Conservation (phyloP, 1,284 basidiomycete genomes). For the Caloboletus inedulis region DNA sequence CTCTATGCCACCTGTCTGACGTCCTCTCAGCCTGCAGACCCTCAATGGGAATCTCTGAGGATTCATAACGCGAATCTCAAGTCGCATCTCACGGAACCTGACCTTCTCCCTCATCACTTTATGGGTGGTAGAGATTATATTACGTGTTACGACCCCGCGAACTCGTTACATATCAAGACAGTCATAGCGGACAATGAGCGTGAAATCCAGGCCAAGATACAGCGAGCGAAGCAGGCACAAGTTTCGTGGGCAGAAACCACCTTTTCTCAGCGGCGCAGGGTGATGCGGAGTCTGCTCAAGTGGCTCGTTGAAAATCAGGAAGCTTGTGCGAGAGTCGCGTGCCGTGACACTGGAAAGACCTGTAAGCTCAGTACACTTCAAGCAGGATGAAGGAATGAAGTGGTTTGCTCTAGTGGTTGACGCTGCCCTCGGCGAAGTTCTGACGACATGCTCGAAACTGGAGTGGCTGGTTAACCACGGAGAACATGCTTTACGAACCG, state of each 20-base stretch:
- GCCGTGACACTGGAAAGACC: slow-evolving; percentile 95
- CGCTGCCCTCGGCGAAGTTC: slow-evolving; percentile 84
- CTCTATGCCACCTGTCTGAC: slow-evolving; percentile 11
- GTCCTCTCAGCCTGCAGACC: slow-evolving; percentile 46
- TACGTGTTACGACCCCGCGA: slow-evolving; percentile 90
- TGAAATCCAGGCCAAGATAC: slow-evolving; percentile 72
- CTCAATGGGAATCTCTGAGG: slow-evolving; percentile 52
- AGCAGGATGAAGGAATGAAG: background rate
- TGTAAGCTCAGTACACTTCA: slow-evolving; percentile 47
- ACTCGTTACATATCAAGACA: slow-evolving; percentile 73
- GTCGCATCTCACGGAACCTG: slow-evolving; percentile 57
- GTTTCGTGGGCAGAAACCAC: slow-evolving; percentile 66
- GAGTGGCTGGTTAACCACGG: slow-evolving; percentile 85
- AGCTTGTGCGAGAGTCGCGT: slow-evolving; percentile 82
- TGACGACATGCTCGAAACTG: slow-evolving; percentile 86
- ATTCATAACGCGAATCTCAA: slow-evolving; percentile 57
- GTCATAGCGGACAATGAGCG: slow-evolving; percentile 62
- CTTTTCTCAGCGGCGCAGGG: slow-evolving; percentile 74
- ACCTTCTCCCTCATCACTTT: slow-evolving; percentile 51
- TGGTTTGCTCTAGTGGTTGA: slow-evolving; percentile 64
- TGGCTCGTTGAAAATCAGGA: slow-evolving; percentile 92
- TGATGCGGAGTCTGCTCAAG: slow-evolving; percentile 81
- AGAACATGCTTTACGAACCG: slow-evolving; percentile 68
- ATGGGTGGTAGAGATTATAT: slow-evolving; percentile 64
- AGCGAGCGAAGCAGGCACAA: slow-evolving; percentile 66